Base-by-base conservation (phyloP, 805 yeast genomes). In the Hagleromyces aurorensis region DNA sequence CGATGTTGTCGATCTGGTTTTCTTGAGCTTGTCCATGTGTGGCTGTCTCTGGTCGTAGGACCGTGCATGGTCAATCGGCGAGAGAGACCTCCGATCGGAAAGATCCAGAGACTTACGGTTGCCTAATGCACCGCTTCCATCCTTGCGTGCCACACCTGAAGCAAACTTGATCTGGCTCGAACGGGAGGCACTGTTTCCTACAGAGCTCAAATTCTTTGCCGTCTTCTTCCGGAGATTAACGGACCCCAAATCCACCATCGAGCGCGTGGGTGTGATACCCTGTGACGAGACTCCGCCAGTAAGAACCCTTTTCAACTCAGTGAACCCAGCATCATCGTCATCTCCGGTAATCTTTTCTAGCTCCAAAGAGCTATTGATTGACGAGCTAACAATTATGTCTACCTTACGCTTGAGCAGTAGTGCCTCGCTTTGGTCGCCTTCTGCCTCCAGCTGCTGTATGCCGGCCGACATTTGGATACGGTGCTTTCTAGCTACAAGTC, bases 161-260 rank as follows among this genome's bases (percentile, higher is more conserved):
- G 55, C 54, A 33, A 52, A 50, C 27, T 44, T 46, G 13, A 48
- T 46, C 29, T 40, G 46, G n/a, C 43, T 36, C 7, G 33, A 16
- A 7, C 37, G 40, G 4, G 41, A 22, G 10, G 14, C 29, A 13
- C 15, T 23, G 13, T 22, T 27, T 16, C 14, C 13, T 15, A 6
- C 7, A 15, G 27, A 10, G 4, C 21, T 19, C 9, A 15, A 25
- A 25, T 15, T 25, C 9, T 6, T n/a, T 23, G 7, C 13, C 6
- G 16, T 11, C 6, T 23, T 23, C 19, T 7, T 15, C 12, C 17
- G 16, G 6, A 16, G 8, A 10, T 8, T 15, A 16, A 11, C 19
- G 7, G n/a, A n/a, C n/a, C n/a, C n/a, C n/a, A n/a, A n/a, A n/a
- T n/a, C n/a, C n/a, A n/a, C n/a, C n/a, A n/a, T n/a, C n/a, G n/a